A percentile compares a stretch with the other conserved stretches of the same genome.
Conservation (phyloP, 305 asterid genomes). For the Ajuga reptans region DNA sequence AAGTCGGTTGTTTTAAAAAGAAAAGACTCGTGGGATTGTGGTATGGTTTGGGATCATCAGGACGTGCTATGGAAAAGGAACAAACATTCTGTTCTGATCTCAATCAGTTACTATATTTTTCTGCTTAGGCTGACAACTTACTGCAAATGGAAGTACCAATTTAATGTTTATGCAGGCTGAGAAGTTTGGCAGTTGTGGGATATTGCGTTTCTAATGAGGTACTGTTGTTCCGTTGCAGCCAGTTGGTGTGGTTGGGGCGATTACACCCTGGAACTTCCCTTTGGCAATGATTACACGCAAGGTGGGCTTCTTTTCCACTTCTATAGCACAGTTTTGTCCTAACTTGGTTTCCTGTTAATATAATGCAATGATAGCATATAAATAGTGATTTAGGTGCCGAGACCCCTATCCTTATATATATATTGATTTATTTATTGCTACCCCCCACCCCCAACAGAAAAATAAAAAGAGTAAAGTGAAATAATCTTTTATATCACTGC, state of each 20-base stretch:
- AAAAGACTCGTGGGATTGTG: no score
- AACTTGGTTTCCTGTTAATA: background rate
- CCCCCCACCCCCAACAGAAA: background rate
- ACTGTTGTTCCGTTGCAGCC: conserved; percentile 58
- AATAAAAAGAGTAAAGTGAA: background rate
- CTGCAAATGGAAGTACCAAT: conserved; percentile 7
- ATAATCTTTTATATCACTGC: background rate
- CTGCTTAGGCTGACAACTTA: background rate
- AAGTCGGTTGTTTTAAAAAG: background rate
- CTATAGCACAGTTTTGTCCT: background rate
- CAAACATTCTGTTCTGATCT: conserved; percentile 1
- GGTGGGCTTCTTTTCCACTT: conserved; percentile 31
- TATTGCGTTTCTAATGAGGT: conserved; percentile 15
- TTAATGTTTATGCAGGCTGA: background rate
- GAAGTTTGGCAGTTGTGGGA: conserved; percentile 10
- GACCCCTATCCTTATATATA: no score
- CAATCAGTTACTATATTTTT: background rate
- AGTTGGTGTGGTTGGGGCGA: conserved; percentile 92
- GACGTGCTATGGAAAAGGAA: background rate
- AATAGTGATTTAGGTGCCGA: background rate
- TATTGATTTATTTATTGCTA: no score
- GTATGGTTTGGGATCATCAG: no score
- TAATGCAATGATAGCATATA: background rate
- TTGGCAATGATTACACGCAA: conserved; percentile 98
- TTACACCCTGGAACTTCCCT: conserved; percentile 97